Evolutionary conservation across 306 rosid species (phyloP).

Genomic region (Lathyrus tuberosus): DNA sequence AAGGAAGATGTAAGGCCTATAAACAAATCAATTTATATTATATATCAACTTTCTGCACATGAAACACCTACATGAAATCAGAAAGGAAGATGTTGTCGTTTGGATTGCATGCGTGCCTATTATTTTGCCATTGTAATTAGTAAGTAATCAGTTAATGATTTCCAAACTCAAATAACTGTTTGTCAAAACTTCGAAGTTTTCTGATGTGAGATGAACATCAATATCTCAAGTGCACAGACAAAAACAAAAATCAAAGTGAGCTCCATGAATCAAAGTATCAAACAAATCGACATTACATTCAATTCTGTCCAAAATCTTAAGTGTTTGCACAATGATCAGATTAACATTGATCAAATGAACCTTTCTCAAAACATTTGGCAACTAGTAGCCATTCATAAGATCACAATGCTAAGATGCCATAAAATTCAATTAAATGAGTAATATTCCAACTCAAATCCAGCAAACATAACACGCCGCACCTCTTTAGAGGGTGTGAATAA

Average conservation of each 20-base stretch:
- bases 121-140: background rate
- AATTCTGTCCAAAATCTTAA: conserved; percentile 6
- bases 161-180: background rate
- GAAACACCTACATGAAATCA: too few species aligned
- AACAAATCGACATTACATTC: background rate
- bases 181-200: too few species aligned
- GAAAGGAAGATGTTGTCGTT: too few species aligned
- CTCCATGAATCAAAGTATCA: background rate
- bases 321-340: conserved; percentile 9
- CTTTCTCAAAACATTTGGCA: conserved; percentile 27
- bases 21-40: too few species aligned
- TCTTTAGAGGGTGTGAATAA: conserved; percentile 30
- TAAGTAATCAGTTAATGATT: background rate
- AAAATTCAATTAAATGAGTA: conserved; percentile 32
- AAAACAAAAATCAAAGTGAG: background rate
- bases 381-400: conserved; percentile 22
- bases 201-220: background rate
- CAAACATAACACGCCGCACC: conserved; percentile 25
- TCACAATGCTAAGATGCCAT: conserved; percentile 22
- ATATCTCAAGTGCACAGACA: conserved; percentile 5
- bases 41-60: too few species aligned
- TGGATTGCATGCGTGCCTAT: too few species aligned
- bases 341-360: conserved; percentile 24
- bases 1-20: too few species aligned
- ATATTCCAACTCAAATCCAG: conserved; percentile 36